Base-by-base conservation (phyloP, 257 asterid species). In the Solanum boliviense region DNA sequence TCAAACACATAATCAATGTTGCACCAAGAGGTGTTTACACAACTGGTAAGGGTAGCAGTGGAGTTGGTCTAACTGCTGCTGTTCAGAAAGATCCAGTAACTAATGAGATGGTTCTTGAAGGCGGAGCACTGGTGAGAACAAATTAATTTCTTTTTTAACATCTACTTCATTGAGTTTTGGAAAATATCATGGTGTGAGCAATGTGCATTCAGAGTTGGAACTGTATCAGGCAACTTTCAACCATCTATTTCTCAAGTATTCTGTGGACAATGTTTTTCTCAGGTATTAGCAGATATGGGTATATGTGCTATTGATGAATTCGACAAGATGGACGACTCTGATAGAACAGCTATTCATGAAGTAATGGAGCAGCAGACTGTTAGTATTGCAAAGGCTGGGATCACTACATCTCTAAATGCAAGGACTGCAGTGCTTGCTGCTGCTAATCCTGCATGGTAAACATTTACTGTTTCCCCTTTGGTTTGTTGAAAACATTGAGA, bases 281-380 rank as follows among this genome's bases (percentile, higher is more conserved):
- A 95, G 98, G 99, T 97, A 82, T 94, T 97, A 68, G 98, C 99
- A 10, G 99, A 97, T 90, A 96, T 96, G 99, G 99, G 99, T 68
- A 97, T 96, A 56, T 97, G 99, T 90, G 99, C 99, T 90, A 97
- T 97, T 74, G 99, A 97, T 88, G 99, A 97, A 91, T 97, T 97
- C 5, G 99, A 97, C 93, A 97, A 97, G 90, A 97, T 97, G 99
- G 99, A 97, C 27, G 99, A 97, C 84, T 94, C 96, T 41, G 99
- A 97, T 88, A 95, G 99, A 75, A 97, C 99, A 62, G 98, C 99
- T 56, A 96, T 97, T 86, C 99, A 96, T 89, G 99, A 97, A 93
- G 99, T 97, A 79, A 96, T 97, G 99, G 99, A 97, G 92, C 99
- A 97, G 93, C 99, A 97, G 93, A 97, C 99, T 84, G 99, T 97